Base-by-base conservation (phyloP, 2,329 filamentous ascomycete species). In the Epichloe aotearoae region DNA sequence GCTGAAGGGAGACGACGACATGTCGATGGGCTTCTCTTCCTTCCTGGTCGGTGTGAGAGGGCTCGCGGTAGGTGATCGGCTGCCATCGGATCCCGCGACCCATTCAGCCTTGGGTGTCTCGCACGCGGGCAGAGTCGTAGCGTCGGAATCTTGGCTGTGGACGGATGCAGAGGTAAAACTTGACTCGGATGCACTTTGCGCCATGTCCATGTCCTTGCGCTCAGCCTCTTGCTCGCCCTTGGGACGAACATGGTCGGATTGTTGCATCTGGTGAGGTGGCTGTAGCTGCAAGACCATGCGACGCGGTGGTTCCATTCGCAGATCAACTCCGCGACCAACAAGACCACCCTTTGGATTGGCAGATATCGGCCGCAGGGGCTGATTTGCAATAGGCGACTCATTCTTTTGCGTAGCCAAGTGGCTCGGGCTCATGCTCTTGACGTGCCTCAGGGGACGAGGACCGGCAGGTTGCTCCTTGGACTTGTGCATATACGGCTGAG, bases 1-100 rank as follows among this genome's bases (percentile, higher is more conserved):
- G 43, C 62, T 62, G 40, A 62, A 66, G 1, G 64, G 61, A 34
- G 64, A 63, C 0, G 64, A 64, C 6, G 61, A 58, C 33, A 59
- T 50, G 7, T 57, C 57, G 15, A 52, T 50, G 5, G 38, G 47
- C 33, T 41, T 45, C 10, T 34, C 19, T 34, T 45, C 51, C 5
- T 26, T 12, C 34, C 37, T 49, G 23, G 12, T 49, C 1, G 53
- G 50, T 2, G 54, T 51, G 42, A 36, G 19, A 12, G 51, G 54
- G 20, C 54, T 56, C 3, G 43, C 41, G 10, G 56, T 50, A 11
- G 50, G 51, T 11, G 56, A 55, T 20, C 38, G 36, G 33, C 50
- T 47, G 46, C 44, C 15, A 15, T 52, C 39, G 14, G 46, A 33
- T 48, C 41, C 46, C 4, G 20, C 36, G 23, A 33, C 19, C 50